Evolutionary conservation across 805 yeast species (phyloP).

Genomic region (Ogataea parapolymorpha): DNA sequence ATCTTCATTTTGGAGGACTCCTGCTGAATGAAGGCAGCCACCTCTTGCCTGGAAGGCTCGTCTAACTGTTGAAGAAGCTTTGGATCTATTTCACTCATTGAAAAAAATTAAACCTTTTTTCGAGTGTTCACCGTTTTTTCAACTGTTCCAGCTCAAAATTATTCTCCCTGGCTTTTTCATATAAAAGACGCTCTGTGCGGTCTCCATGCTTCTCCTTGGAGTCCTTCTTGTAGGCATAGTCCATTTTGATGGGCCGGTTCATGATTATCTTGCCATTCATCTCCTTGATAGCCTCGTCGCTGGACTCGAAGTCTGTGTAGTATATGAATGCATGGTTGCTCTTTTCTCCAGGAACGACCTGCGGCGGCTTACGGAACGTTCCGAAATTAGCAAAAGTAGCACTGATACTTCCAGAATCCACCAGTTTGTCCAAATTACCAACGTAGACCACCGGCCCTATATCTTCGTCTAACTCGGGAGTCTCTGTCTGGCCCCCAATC

Average conservation of each 20-base stretch:
- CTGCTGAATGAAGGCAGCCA: constrained; percentile 69
- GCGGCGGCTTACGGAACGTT: constrained; percentile 41
- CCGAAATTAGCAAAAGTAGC: constrained; percentile 73
- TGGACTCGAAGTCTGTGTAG: constrained; percentile 58
- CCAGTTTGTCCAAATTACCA: constrained; percentile 63
- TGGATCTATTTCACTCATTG: constrained; percentile 29
- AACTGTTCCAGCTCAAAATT: constrained; percentile 12
- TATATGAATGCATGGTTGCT: constrained; percentile 68
- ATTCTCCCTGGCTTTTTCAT: constrained; percentile 34
- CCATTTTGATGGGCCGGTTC: constrained; percentile 58
- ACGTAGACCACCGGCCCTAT: constrained; percentile 51
- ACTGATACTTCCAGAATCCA: constrained; percentile 54
- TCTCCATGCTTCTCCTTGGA: constrained; percentile 73
- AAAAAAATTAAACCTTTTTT: constrained; percentile 1
- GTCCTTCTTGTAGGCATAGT: constrained; percentile 69
- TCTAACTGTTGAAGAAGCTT: constrained; percentile 42
- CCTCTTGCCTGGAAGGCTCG: constrained; percentile 68
- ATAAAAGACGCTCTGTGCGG: constrained; percentile 66
- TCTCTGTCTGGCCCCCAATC: constrained; percentile 12
- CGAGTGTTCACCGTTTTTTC: constrained; percentile 1
- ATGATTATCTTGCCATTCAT: constrained; percentile 68
- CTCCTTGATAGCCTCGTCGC: constrained; percentile 68
- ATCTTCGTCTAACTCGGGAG: constrained; percentile 17
- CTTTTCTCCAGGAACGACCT: constrained; percentile 48
- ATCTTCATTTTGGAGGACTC: constrained; percentile 87